Conservation (phyloP, 352 stramenopile species). For the Phytopythium aichiense region DNA sequence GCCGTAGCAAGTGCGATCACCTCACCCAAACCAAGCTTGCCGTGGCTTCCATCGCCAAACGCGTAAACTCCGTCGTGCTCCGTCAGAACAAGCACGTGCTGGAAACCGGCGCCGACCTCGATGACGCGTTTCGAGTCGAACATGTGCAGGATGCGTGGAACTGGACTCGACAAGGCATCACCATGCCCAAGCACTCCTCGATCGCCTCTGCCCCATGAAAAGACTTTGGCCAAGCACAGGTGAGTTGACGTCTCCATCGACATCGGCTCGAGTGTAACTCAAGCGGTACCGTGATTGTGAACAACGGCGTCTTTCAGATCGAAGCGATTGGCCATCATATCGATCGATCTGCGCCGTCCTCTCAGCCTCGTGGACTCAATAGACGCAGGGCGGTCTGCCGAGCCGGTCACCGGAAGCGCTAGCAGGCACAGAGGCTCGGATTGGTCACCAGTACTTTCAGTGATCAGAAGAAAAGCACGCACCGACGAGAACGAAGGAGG, state of each 20-base stretch:
- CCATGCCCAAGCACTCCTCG: slow-evolving; percentile 57
- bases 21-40: slow-evolving; percentile 40
- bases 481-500: slow-evolving; percentile 71
- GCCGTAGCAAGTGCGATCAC: neutral
- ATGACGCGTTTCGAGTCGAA: slow-evolving; percentile 56
- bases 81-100: slow-evolving; percentile 69
- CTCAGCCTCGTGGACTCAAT: slow-evolving; percentile 11
- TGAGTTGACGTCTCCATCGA: neutral
- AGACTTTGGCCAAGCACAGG: slow-evolving; percentile 24
- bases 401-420: slow-evolving; percentile 14
- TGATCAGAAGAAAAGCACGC: neutral
- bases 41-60: slow-evolving; percentile 59
- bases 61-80: slow-evolving; percentile 63
- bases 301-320: slow-evolving; percentile 20
- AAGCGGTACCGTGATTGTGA: slow-evolving; percentile 24
- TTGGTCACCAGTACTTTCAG: neutral
- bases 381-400: slow-evolving; percentile 10
- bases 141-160: slow-evolving; percentile 43
- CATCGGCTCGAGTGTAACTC: neutral
- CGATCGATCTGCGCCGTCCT: slow-evolving; percentile 15
- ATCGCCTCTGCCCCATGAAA: slow-evolving; percentile 68
- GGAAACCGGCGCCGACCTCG: slow-evolving; percentile 45
- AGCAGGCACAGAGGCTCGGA: neutral
- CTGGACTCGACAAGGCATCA: slow-evolving; percentile 28
- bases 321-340: slow-evolving; percentile 9